Evolutionary conservation across 2,329 filamentous ascomycete genomes (phyloP), one percentile per base, ranked within the genome.

Genomic region (Fusarium multiceps): DNA sequence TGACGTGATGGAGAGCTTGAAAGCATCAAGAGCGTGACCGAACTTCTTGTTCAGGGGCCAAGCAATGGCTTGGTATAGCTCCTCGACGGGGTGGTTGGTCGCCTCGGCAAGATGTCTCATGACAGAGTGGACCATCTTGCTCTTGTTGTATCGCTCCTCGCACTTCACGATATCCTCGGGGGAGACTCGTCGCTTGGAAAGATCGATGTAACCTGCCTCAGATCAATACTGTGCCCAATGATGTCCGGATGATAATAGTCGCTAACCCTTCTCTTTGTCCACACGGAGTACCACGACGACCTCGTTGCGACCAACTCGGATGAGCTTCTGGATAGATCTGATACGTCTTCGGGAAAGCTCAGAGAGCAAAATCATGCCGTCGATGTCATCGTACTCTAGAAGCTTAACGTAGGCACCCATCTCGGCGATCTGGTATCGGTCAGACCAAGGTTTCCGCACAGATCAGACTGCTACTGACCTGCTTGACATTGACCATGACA

Each of bases 391-490:
- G 84, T 99, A 99, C 85, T 99, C 96, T 76, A 99, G 91, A 59
- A 99, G 91, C 86, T 99, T 99, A 79, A 99, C 97, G 82, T 99
- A 99, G 77, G 97, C 96, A 82, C 96, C 96, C 97, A 99, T 99
- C 84, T 99, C 97, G 82, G 96, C 96, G 80, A 99, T 99, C 92
- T 96, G 75, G 51, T 30, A 54, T 56, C 40, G 65, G 68, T 76
- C 64, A 74, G 70, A 69, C 46, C 53, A 47, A 59, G 47, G 40
- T 50, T 62, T 63, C 56, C 59, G 58, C 55, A 48, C 57, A 46
- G 43, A 56, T 50, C 42, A 57, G 47, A 49, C 27, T 60, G 57
- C 58, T 61, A 78, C 87, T 69, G 80, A 94, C 92, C 90, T 97
- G 94, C 89, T 97, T 97, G 78, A 98, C 96, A 83, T 98, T 99